A percentile compares a stretch with the other conserved stretches of the same genome.
phyloP scores from a whole-genome alignment of 2,329 filamentous ascomycete genomes.

The Pseudogymnoascus verrucosus region DNA sequence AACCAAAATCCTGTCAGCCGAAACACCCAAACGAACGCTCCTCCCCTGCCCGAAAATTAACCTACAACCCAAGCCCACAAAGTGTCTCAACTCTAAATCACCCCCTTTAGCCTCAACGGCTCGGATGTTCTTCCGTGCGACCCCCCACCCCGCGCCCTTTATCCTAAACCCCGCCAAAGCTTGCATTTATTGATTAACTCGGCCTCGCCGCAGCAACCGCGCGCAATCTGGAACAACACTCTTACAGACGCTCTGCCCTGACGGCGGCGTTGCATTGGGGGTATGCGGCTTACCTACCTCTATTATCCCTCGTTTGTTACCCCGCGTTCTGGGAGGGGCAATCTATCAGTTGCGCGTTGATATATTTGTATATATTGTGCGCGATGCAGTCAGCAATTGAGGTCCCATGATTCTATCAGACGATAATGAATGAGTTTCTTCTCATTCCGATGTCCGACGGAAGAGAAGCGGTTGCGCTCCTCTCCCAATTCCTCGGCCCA shows the following conservation, averaged over 20 bases:
- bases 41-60: background rate
- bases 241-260: background rate
- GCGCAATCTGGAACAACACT: background rate
- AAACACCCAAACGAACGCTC: background rate
- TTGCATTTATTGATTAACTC: conserved; percentile 1
- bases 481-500: background rate
- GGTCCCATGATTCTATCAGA: background rate
- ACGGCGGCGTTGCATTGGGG: background rate
- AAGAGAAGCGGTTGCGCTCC: background rate
- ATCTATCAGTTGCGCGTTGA: background rate
- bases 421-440: background rate
- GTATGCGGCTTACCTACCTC: background rate
- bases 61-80: background rate
- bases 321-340: background rate
- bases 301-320: background rate
- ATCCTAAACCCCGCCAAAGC: background rate
- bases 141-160: background rate
- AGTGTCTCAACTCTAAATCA: background rate
- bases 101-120: background rate
- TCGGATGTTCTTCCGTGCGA: background rate
- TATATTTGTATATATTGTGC: background rate
- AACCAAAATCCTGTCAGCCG: background rate
- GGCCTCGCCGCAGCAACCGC: background rate
- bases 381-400: background rate
- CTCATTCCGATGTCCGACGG: background rate